Evolutionary conservation across 306 rosid species (phyloP).

Genomic region (Sicyos edulis): DNA sequence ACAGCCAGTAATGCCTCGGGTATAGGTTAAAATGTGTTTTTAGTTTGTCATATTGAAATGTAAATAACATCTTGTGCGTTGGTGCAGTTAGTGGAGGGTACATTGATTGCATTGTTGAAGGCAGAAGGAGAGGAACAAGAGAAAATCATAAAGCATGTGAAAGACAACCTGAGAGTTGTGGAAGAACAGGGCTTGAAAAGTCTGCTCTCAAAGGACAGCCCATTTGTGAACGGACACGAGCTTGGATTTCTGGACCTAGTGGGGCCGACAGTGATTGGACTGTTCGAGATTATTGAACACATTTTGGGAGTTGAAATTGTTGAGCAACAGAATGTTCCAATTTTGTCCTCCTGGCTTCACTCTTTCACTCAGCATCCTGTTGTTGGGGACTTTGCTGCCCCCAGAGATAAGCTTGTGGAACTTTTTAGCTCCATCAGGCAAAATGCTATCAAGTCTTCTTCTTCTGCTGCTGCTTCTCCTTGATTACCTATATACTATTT

Average conservation of each 20-base stretch:
- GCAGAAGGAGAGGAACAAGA: conserved; percentile 26
- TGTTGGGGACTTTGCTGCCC: conserved; percentile 13
- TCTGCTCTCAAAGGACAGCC: conserved; percentile 4
- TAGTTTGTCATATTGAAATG: too few relatives aligned
- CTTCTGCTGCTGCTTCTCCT: too few relatives aligned
- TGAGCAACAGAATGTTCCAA: conserved; percentile 25
- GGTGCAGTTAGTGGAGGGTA: conserved; percentile 25
- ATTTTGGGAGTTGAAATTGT: conserved; percentile 26
- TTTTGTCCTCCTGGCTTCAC: conserved; percentile 16
- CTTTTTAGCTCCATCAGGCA: conserved; percentile 16
- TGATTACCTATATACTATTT: too few relatives aligned
- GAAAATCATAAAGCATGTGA: conserved; percentile 18
- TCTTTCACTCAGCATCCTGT: conserved; percentile 19
- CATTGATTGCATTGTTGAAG: neutral
- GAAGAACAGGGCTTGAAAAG: conserved; percentile 28
- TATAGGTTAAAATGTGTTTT: too few relatives aligned
- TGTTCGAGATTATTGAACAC: conserved; percentile 22
- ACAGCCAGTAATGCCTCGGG: too few relatives aligned
- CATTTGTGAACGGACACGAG: conserved; percentile 9
- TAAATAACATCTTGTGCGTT: too few relatives aligned
- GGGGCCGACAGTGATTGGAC: conserved; percentile 16
- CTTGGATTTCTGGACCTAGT: conserved; percentile 27
- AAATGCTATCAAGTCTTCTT: neutral
- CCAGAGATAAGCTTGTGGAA: conserved; percentile 23
- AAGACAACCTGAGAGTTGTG: conserved; percentile 12